Conservation (phyloP, 805 yeast species). For the Myxozyma neotropica region DNA sequence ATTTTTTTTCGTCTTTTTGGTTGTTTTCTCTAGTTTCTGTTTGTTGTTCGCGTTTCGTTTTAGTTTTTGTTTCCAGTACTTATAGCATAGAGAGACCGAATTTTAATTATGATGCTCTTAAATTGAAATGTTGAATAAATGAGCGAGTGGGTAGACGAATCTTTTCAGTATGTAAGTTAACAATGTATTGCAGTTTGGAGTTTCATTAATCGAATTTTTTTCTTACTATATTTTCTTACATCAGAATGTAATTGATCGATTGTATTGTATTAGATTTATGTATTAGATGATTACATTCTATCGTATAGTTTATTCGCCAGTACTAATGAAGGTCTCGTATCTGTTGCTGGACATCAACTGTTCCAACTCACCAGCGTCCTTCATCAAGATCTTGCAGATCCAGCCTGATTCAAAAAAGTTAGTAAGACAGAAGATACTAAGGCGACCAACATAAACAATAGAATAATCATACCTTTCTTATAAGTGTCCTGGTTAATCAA, state of each 20-base stretch:
- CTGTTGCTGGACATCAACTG: conserved; percentile 14
- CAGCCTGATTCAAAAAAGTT: conserved; percentile 14
- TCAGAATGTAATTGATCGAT: background rate
- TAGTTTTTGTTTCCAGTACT: too few species aligned
- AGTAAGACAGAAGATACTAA: background rate
- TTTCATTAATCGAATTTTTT: too few species aligned
- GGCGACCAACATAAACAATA: background rate
- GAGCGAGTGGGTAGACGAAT: too few species aligned
- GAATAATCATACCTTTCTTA: conserved; percentile 10
- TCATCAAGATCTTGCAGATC: conserved; percentile 25
- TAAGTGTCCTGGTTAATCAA: conserved; percentile 84
- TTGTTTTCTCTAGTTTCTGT: too few species aligned
- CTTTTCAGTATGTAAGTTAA: too few species aligned
- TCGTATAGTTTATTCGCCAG: conserved; percentile 13
- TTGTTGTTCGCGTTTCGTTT: too few species aligned
- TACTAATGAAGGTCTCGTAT: conserved; percentile 19
- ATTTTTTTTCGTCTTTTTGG: too few species aligned
- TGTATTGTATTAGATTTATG: background rate
- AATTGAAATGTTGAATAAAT: too few species aligned
- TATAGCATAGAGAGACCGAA: too few species aligned
- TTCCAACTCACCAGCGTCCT: conserved; percentile 17
- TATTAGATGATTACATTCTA: background rate
- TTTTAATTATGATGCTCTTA: too few species aligned
- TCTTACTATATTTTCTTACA: background rate
- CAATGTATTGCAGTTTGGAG: too few species aligned